Conservation (phyloP, 2,329 filamentous ascomycete species). For the Pyrenophora teres region DNA sequence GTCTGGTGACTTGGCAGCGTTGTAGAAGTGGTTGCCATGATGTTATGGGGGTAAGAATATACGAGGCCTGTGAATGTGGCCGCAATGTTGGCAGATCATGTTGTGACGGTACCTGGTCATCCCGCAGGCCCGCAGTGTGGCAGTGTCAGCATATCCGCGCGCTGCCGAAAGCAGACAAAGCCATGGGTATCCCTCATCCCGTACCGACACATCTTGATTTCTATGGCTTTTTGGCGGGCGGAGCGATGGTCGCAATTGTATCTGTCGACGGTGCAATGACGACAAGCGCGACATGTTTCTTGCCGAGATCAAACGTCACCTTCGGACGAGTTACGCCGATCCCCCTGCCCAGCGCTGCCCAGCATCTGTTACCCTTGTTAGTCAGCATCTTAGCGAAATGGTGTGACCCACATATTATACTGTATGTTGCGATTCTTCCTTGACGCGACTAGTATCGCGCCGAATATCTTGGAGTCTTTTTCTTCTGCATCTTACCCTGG, state of each 20-base stretch:
- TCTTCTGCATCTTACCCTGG: too few species aligned
- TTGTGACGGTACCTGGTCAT: conserved; percentile 17
- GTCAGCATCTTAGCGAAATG: not conserved
- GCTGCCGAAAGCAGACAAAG: conserved; percentile 23
- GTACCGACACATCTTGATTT: conserved; percentile 9
- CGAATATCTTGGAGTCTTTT: too few species aligned
- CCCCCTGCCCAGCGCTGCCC: conserved; percentile 3
- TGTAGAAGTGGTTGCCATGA: conserved; percentile 28
- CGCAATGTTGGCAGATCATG: conserved; percentile 20
- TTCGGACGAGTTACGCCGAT: conserved; percentile 7
- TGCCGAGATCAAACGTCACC: conserved; percentile 3
- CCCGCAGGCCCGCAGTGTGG: conserved; percentile 28
- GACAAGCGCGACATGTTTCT: conserved; percentile 15
- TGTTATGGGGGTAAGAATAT: conserved; percentile 8
- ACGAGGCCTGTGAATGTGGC: conserved; percentile 8
- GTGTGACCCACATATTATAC: too few species aligned
- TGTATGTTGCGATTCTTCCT: too few species aligned
- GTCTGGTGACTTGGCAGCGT: conserved; percentile 7
- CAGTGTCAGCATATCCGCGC: conserved; percentile 33
- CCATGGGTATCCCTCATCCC: conserved; percentile 12
- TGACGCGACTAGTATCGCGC: too few species aligned
- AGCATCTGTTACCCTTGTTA: conserved; percentile 7
- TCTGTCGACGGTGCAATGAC: conserved; percentile 12
- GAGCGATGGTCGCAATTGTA: conserved; percentile 9
- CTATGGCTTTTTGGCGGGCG: not conserved